Percentiles rank a stretch among this genome's conserved stretches.
phyloP scores from a whole-genome alignment of 306 rosid genomes.

The Vachellia pachyceras region DNA sequence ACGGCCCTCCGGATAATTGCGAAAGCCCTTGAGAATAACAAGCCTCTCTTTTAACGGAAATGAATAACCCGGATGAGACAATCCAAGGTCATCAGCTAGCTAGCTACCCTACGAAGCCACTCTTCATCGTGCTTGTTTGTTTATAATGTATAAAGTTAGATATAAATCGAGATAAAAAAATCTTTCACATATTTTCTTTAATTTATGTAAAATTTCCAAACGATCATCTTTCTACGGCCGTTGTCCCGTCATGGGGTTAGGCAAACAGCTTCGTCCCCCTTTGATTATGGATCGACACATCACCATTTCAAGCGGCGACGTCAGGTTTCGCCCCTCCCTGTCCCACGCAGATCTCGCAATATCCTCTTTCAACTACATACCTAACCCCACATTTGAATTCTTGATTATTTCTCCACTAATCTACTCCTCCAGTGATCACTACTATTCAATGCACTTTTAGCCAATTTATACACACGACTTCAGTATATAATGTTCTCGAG shows the following conservation, averaged over 20 bases:
- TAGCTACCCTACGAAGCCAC: neutral
- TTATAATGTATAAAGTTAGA: too few relatives aligned
- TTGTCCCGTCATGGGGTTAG: constrained; percentile 27
- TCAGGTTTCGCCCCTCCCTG: constrained; percentile 32
- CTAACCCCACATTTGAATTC: constrained; percentile 40
- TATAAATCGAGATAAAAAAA: too few relatives aligned
- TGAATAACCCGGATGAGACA: constrained; percentile 30
- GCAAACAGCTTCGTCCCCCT: constrained; percentile 22
- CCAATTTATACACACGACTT: neutral
- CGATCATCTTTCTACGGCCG: constrained; percentile 17
- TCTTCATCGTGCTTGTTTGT: too few relatives aligned
- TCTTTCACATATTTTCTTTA: too few relatives aligned
- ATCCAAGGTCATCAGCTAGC: neutral
- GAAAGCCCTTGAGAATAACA: neutral
- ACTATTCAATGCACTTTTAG: neutral
- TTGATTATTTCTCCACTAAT: neutral
- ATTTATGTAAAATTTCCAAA: too few relatives aligned
- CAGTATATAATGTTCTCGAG: neutral
- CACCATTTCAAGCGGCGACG: constrained; percentile 34
- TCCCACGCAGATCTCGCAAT: constrained; percentile 24
- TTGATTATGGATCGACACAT: constrained; percentile 25
- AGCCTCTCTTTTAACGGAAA: constrained; percentile 2
- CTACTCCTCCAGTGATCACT: neutral
- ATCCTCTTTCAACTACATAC: constrained; percentile 33
- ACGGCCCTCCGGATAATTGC: too few relatives aligned